Conservation (phyloP, 2,329 filamentous ascomycete species). For the Talaromyces piceae region DNA sequence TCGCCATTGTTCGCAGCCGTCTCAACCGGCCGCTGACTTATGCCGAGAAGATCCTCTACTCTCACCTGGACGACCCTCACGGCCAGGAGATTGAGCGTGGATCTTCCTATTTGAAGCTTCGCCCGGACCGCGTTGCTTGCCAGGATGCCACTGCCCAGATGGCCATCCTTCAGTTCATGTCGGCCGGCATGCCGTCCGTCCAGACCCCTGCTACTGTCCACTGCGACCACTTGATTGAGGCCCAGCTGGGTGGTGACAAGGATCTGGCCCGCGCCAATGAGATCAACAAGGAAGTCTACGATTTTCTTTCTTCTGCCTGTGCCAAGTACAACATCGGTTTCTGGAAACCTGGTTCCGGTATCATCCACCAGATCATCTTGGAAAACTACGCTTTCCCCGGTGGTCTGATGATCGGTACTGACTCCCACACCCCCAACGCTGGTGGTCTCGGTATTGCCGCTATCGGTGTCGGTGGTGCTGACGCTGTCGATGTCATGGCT, state of each 20-base stretch:
- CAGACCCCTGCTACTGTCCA: slow-evolving; percentile 94
- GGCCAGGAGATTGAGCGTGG: slow-evolving; percentile 95
- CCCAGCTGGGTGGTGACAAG: slow-evolving; percentile 84
- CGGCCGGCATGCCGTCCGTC: slow-evolving; percentile 89
- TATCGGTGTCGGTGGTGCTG: slow-evolving; percentile 95
- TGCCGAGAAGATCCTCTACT: slow-evolving; percentile 98
- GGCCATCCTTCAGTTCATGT: slow-evolving; percentile 99
- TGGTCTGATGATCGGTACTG: slow-evolving; percentile 94
- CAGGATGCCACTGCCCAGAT: slow-evolving; percentile 99
- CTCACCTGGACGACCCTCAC: slow-evolving; percentile 94
- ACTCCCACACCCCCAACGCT: slow-evolving; percentile 95
- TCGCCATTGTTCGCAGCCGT: slow-evolving; percentile 77
- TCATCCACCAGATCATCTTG: slow-evolving; percentile 97
- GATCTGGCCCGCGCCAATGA: slow-evolving; percentile 83
- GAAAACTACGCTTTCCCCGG: slow-evolving; percentile 99
- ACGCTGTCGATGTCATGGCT: slow-evolving; percentile 98
- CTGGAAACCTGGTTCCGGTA: slow-evolving; percentile 97
- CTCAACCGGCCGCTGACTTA: slow-evolving; percentile 91
- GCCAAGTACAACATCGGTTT: slow-evolving; percentile 99
- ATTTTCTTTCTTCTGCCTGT: slow-evolving; percentile 88
- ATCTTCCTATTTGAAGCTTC: slow-evolving; percentile 89
- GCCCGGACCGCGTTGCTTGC: slow-evolving; percentile 95
- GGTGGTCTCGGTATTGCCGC: slow-evolving; percentile 92
- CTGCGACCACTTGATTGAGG: slow-evolving; percentile 99
- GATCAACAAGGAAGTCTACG: slow-evolving; percentile 99